Base-by-base conservation (phyloP, 2,329 filamentous ascomycete species). In the Uncinocarpus reesii region DNA sequence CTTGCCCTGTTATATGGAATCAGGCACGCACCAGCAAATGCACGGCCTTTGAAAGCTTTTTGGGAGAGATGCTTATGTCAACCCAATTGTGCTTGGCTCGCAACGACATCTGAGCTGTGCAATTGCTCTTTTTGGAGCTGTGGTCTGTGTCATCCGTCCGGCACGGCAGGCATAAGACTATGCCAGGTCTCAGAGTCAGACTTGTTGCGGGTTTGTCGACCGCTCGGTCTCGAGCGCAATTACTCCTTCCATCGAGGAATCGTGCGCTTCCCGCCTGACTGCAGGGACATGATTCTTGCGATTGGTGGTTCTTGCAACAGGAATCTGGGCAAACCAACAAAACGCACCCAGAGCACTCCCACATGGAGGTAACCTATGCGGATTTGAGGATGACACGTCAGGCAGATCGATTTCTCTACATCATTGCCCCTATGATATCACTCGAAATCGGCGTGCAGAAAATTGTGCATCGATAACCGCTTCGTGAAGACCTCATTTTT, bases 1-100 rank as follows among this genome's bases (percentile, higher is more conserved):
- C 45, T 31, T 4, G 20, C 45, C 35, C 36, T 47, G 45, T 35
- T 34, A 36, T 31, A 36, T 47, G 35, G 45, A 41, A 41, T 47
- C 45, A 40, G 45, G 35, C 36, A 47, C n/a, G n/a, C 45, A 23
- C 23, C 29, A 26, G 44, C 45, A 20, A 41, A 29, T 47, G 18
- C 36, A 47, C 35, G 35, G 37, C 18, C 36, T 47, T 47, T 41
- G 45, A 40, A 37, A 38, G 13, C 21, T 28, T 45, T 18, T 15
- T 20, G 10, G 34, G 24, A 40, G 10, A 40, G 31, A 10, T 15
- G 18, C 11, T 26, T 8, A 32, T 43, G 18, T 29, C 18, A 36
- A 34, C 34, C 29, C 21, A 6, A n/a, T 7, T 26, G 36, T 5
- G 18, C 7, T 24, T 40, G 3, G 6, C 15, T 23, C n/a, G n/a